Base-by-base conservation (phyloP, 257 asterid species). In the Coffea eugenioides region DNA sequence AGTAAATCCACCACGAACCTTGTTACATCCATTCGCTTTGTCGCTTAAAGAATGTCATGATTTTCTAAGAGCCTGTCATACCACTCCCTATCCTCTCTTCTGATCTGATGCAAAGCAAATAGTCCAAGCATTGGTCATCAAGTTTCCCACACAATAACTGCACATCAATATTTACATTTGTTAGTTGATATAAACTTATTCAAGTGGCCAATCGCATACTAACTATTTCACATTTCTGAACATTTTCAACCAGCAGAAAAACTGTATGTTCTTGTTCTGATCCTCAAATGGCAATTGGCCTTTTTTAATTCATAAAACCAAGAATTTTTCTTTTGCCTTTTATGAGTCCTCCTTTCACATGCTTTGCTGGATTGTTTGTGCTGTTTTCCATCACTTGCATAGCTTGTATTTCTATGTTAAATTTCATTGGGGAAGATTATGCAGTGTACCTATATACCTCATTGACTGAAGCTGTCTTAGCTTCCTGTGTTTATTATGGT, bases 401-500 rank as follows among this genome's bases (percentile, higher is more conserved):
- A 49, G 4, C 16, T 18, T 12, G 66, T 13, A 15, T 77, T 67
- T 66, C 45, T 51, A 27, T 59, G 73, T 34, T 48, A 51, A 77
- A 31, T 20, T 16, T 66, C 62, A 43, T 66, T 77, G 14, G 25
- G 18, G 48, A 46, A 8, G 70, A 77, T 16, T 57, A 15, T 61
- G 56, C 51, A 13, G 23, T 31, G 12, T 48, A 6, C 43, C 62
- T 15, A 69, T 69, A 59, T 62, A 73, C 73, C 80, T 66, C 41
- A 61, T 66, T 70, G 65, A 62, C 69, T 39, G 66, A 23, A 25
- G 73, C 75, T 73, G 54, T 21, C 73, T 31, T 66, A 57, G 69
- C 39, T 23, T 31, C 75, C 31, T 80, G 72, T 48, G 39, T 31
- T n/a, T 31, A 75, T 75, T 3, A 23, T 85, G 75, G 43, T 41